Percentiles rank a stretch among this genome's conserved stretches.
Evolutionary conservation across 2,329 filamentous ascomycete species (phyloP).

Genomic region (Colletotrichum kahawae): DNA sequence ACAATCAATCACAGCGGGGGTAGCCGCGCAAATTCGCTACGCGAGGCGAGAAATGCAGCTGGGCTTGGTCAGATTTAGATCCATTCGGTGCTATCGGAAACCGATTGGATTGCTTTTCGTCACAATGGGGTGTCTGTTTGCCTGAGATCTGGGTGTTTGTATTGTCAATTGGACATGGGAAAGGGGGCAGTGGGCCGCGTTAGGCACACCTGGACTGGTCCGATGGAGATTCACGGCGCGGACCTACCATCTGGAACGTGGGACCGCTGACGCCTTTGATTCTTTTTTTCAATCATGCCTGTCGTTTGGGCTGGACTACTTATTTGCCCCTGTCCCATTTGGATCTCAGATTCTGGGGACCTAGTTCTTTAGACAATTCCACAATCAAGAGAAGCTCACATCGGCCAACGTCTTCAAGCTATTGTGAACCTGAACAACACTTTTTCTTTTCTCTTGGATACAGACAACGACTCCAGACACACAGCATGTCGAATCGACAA

Average conservation of each 20-base stretch:
- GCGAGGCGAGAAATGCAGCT: background rate
- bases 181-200: background rate
- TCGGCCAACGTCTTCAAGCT: background rate
- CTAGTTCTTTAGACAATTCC: background rate
- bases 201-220: background rate
- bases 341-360: background rate
- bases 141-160: background rate
- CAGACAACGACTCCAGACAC: background rate
- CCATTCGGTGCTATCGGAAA: background rate
- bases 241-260: background rate
- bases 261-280: conserved; percentile 2
- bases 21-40: background rate
- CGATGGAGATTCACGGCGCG: background rate
- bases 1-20: background rate
- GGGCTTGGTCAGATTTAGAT: background rate
- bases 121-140: background rate
- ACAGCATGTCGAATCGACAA: background rate
- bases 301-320: background rate
- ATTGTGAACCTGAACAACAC: background rate
- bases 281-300: background rate
- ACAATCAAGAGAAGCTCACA: background rate
- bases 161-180: background rate
- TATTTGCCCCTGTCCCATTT: background rate
- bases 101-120: background rate
- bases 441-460: background rate